These are phyloP conservation scores for Pistacia vera DNA, from an alignment of 345 rosid species.

Conservation along the genomic window DNA sequence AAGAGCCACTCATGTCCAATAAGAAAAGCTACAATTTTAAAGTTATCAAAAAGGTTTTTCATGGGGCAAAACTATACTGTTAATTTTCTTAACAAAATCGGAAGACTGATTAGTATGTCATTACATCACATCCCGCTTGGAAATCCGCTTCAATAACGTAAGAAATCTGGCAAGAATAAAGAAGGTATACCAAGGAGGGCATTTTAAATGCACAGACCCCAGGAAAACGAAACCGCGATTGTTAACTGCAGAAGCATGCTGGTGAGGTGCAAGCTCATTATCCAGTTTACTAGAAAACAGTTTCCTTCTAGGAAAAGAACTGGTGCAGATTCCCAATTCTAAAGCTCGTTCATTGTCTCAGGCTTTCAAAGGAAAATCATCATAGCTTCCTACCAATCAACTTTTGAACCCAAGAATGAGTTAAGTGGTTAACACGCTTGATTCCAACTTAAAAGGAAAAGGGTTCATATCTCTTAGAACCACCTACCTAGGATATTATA, in stretches of 20 bases:
- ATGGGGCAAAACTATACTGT: background rate
- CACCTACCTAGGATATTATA: no score
- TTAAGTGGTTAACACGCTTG: no score
- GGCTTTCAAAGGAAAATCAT: background rate
- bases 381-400: no score
- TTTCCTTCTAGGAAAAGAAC: background rate
- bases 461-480: no score
- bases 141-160: background rate
- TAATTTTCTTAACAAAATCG: background rate
- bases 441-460: no score
- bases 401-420: no score
- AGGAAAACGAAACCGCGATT: no score
- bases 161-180: background rate
- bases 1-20: background rate
- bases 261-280: background rate
- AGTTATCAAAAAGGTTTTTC: background rate
- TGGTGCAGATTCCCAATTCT: background rate
- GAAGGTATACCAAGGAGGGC: background rate
- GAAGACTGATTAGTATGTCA: background rate
- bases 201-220: background rate
- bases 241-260: background rate
- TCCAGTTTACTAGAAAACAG: background rate
- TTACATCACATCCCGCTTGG: background rate
- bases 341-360: background rate
- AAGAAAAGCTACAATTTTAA: background rate